Conservation (phyloP, 345 rosid genomes). For the Hibiscus mutabilis region DNA sequence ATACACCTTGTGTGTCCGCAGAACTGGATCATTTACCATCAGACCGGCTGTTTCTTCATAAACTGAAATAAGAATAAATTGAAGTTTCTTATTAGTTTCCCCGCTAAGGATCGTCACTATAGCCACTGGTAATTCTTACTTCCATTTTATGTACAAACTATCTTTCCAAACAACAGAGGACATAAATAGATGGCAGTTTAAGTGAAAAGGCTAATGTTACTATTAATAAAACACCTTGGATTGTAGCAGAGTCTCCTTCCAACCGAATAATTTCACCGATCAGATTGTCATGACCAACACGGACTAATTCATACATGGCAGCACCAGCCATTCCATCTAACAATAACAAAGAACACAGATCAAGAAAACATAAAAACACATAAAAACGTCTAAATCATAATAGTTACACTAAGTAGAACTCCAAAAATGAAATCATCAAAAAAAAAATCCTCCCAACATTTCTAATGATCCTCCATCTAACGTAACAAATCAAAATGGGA, state of each 20-base stretch:
- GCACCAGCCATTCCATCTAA: constrained; percentile 97
- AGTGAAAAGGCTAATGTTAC: background rate
- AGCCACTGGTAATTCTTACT: background rate
- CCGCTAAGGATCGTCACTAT: background rate
- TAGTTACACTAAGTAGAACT: background rate
- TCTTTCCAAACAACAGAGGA: background rate
- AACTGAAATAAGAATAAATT: too few species aligned
- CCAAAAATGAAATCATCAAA: background rate
- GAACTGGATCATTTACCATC: constrained; percentile 91
- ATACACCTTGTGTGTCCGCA: constrained; percentile 95
- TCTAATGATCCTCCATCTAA: background rate
- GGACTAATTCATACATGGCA: constrained; percentile 98
- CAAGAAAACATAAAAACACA: background rate
- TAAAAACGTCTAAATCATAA: background rate
- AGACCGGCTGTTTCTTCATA: constrained; percentile 97
- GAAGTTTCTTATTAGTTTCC: too few species aligned
- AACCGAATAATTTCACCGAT: constrained; percentile 96
- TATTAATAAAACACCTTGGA: constrained; percentile 57
- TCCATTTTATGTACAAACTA: background rate
- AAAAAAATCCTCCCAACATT: constrained; percentile 10
- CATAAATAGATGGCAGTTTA: background rate
- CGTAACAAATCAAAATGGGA: background rate
- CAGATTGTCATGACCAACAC: constrained; percentile 90
- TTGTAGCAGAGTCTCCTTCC: constrained; percentile 98
- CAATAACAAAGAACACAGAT: background rate